phyloP scores from a whole-genome alignment of 495 filamentous ascomycete genomes.

The Daldinia childiae region DNA sequence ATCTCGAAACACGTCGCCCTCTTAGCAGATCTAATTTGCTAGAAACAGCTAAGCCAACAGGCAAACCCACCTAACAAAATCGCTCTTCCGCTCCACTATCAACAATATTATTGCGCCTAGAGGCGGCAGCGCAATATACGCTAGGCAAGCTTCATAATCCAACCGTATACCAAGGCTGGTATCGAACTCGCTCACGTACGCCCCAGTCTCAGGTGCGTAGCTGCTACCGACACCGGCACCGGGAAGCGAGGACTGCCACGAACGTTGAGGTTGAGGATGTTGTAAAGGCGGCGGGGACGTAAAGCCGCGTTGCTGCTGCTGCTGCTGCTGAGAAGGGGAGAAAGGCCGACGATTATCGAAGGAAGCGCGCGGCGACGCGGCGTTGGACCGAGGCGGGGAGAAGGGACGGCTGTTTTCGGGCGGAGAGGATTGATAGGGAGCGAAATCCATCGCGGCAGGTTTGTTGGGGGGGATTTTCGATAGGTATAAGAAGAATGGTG shows the following conservation, averaged over 20 bases:
- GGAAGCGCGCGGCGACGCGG: slow-evolving; percentile 63
- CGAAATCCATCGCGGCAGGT: slow-evolving; percentile 78
- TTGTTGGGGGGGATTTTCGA: background rate
- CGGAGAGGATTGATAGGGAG: slow-evolving; percentile 89
- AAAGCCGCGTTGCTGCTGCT: slow-evolving; percentile 41
- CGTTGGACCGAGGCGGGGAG: slow-evolving; percentile 67
- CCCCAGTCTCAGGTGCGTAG: slow-evolving; percentile 40
- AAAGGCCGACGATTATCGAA: slow-evolving; percentile 56
- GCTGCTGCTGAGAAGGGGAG: slow-evolving; percentile 54
- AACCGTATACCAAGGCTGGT: slow-evolving; percentile 74
- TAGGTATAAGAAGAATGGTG: background rate
- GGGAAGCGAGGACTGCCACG: slow-evolving; percentile 48
- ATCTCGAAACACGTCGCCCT: background rate
- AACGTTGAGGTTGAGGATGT: slow-evolving; percentile 61
- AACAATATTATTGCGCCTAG: slow-evolving; percentile 86
- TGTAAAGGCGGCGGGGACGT: slow-evolving; percentile 58
- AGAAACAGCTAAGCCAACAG: background rate
- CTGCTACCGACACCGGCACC: slow-evolving; percentile 3
- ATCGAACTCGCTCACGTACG: slow-evolving; percentile 69
- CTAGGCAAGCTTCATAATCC: slow-evolving; percentile 88
- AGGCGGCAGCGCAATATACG: slow-evolving; percentile 87
- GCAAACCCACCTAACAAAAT: slow-evolving; percentile 85
- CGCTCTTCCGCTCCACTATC: slow-evolving; percentile 90
- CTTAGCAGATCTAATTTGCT: background rate
- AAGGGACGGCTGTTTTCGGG: slow-evolving; percentile 78